Base-by-base conservation (phyloP, 1,284 basidiomycete species). In the Pyrrhoderma noxium region DNA sequence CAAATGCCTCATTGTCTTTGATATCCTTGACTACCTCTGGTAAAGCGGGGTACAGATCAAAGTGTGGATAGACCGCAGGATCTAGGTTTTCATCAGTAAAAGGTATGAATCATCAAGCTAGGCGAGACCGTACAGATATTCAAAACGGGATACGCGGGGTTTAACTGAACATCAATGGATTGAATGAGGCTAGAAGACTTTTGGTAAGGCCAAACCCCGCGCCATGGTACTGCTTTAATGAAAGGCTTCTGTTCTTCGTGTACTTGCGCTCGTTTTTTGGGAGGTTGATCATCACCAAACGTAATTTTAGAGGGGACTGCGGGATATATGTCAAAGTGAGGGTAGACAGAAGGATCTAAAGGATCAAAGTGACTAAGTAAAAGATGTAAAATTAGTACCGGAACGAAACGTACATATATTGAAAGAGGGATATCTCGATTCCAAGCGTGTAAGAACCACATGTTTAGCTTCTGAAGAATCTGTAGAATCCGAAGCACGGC, bases 391-490 rank as follows among this genome's bases (percentile, higher is more conserved):
- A 21, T 27, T 3, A 19, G 31, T 21, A 9, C 11, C 22, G 19
- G 3, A 31, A 19, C 5, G 19, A 13, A 34, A 36, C 25, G 11
- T 35, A 25, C 31, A 34, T 7, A 37, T 8, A 16, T 61, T 55
- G 36, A 68, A 38, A 37, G 60, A 57, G 13, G 72, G 67, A 52
- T 72, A 72, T 40, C 56, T 56, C 8, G 39, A 41, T 16, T 45
- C 51, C 31, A 41, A 23, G n/a, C 35, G 34, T 11, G 25, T 38
- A 11, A 34, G 44, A 31, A 44, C 13, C n/a, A 22, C 22, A n/a
- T 22, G 11, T 31, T 31, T 31, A 31, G 27, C 27, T 31, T 31
- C 23, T 38, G 23, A 35, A 34, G 25, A 21, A 9, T 52, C 35
- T 18, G 37, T 19, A 18, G 43, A 21, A 40, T 31, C n/a, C n/a